Evolutionary conservation across 352 stramenopile species (phyloP), one percentile per base, ranked within the genome.

Genomic region (Hyphochytrium catenoides): DNA sequence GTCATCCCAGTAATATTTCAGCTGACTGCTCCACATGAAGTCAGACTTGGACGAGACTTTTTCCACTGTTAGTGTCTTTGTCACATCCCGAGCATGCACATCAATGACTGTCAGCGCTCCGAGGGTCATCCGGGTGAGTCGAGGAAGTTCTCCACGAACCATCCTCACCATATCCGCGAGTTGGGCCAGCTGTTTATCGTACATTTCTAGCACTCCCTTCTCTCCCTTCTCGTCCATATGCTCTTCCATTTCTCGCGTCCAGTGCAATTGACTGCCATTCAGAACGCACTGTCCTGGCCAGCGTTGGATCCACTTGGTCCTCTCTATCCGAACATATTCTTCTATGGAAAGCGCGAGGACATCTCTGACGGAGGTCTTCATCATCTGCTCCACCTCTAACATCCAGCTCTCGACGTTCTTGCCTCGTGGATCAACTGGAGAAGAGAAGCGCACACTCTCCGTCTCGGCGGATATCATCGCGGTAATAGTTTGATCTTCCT

Each of bases 31-130:
- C 70, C 70, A 85, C 12, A 81, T 28, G 37, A 85, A 85, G 35
- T 93, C 68, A 24, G 63, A 65, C 21, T 83, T 86, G 3, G 64
- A 73, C 25, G 74, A 54, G 20, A 92, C 73, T 26, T 85, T 77
- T 41, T 87, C 64, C 16, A 72, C 56, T 12, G 88, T 69, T 8
- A 95, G 54, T 25, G 87, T 85, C 5, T 73, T 62, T 9, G 90
- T 91, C 19, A 94, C 78, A 48, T 95, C 83, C 23, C 83, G 74
- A 9, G 83, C 83, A 40, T 95, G 83, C n/a, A 95, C 83, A 43
- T 94, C 79, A 27, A 93, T 93, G 37, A 94, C 83, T 0, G 77
- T 89, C 8, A 95, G 47, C 1, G 82, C 75, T 3, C 78, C 76
- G 21, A 87, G 73, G 9, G 72, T 89, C 21, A 83, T 83, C 1